Conservation (phyloP, 306 rosid genomes). For the Carpinus viminea region DNA sequence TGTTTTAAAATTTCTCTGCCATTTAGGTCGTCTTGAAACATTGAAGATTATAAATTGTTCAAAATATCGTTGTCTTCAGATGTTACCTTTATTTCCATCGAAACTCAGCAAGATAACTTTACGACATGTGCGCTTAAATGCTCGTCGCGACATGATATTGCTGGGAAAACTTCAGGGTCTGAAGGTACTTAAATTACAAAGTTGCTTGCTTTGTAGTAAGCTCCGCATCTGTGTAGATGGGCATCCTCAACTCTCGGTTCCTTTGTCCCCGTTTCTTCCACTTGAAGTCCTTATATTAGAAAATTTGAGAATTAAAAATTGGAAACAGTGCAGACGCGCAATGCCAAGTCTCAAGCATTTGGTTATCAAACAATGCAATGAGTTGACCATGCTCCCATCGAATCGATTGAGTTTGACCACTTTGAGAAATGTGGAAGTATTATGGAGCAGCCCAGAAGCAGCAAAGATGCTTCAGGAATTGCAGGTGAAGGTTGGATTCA, state of each 20-base stretch:
- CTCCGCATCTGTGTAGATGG: no score
- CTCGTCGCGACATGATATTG: not conserved
- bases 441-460: not conserved
- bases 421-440: not conserved
- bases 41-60: not conserved
- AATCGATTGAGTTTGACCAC: not conserved
- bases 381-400: not conserved
- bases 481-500: not conserved
- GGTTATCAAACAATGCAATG: conserved; percentile 1
- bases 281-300: not conserved
- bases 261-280: not conserved
- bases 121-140: not conserved
- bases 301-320: not conserved
- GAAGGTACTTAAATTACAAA: not conserved
- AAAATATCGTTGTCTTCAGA: not conserved
- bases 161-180: not conserved
- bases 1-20: not conserved
- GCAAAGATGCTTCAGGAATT: not conserved
- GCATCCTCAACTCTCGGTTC: no score
- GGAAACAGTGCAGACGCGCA: not conserved
- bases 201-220: not conserved
- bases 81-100: not conserved
- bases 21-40: not conserved
- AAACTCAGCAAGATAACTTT: not conserved
- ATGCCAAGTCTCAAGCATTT: not conserved